phyloP scores from a whole-genome alignment of 768 basidiomycete genomes.

The Epithele typhae region DNA sequence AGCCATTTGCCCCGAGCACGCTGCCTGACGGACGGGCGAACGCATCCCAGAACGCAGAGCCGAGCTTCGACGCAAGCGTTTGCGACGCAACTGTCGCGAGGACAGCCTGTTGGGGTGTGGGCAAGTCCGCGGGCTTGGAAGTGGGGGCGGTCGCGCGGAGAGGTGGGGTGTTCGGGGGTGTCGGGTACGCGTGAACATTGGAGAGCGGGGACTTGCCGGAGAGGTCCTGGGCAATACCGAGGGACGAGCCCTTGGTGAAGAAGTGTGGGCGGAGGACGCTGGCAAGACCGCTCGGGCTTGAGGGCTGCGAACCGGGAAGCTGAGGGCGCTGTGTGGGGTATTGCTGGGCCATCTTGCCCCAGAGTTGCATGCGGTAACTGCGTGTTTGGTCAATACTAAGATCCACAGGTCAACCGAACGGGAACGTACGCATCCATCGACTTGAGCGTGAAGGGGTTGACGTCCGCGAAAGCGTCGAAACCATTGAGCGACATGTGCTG shows the following conservation, averaged over 20 bases:
- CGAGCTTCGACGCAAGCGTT: constrained; percentile 67
- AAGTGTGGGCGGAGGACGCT: constrained; percentile 34
- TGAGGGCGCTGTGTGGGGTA: constrained; percentile 38
- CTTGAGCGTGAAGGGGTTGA: constrained; percentile 85
- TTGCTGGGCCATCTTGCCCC: constrained; percentile 86
- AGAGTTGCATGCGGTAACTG: constrained; percentile 85
- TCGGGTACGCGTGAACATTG: constrained; percentile 29
- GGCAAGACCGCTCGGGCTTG: constrained; percentile 25
- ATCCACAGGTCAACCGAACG: background rate
- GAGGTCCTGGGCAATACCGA: constrained; percentile 33
- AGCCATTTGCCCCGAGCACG: constrained; percentile 17
- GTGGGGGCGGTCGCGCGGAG: constrained; percentile 18
- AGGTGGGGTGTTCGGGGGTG: constrained; percentile 42
- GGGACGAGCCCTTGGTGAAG: constrained; percentile 29
- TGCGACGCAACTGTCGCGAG: constrained; percentile 75
- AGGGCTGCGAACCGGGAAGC: constrained; percentile 10
- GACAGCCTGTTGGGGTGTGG: constrained; percentile 41
- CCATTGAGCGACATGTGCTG: constrained; percentile 31
- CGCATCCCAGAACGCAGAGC: constrained; percentile 84
- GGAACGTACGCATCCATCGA: constrained; percentile 68
- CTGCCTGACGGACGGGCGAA: constrained; percentile 44
- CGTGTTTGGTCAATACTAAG: background rate
- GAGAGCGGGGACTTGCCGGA: constrained; percentile 42
- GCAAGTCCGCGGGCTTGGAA: constrained; percentile 30
- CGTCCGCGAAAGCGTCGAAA: constrained; percentile 77